Evolutionary conservation across 331 rosid genomes (phyloP), one percentile per base, ranked within the genome.

Genomic region (Arachis monticola): DNA sequence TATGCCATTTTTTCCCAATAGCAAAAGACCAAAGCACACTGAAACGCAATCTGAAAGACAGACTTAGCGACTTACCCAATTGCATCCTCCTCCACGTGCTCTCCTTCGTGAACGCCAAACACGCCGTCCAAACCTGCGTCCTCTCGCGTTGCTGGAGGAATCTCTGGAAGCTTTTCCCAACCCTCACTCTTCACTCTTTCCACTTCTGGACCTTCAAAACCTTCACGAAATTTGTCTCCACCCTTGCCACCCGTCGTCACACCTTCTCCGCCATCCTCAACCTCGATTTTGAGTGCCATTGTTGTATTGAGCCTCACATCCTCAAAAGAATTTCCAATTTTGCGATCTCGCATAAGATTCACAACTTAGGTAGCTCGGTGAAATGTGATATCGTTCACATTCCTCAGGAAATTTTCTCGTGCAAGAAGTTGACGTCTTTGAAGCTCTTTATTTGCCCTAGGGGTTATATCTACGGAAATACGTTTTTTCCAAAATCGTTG

Each of bases 231-330:
- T 17, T 17, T 17, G 62, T 64, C 2, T 55, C 73, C 0, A 56
- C 22, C 22, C 17, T 78, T 1, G 47, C 71, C 9, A 32, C 73
- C 22, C 77, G 30, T 11, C 67, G 77, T 0, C 73, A 72, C 47
- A 2, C 2, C 77, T 53, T 73, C 0, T 1, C 44, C 5, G 11
- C 77, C 0, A 30, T 78, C 4, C 46, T 3, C 4, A 7, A n/a
- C 13, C 75, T 79, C 6, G 83, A 79, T 72, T 66, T 79, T 32
- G 58, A 79, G 11, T 78, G 64, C 40, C 56, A 12, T 3, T 53
- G 68, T 61, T 13, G 3, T 9, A 11, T 71, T 5, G 64, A 78
- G 45, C 12, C 44, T 17, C 67, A 12, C 0, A 32, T 71, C 27
- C 52, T 70, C 55, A 64, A 64, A 53, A 58, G 61, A 44, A n/a